Evolutionary conservation across 2,329 filamentous ascomycete species (phyloP).

Genomic region (Cucurbitaria berberidis): DNA sequence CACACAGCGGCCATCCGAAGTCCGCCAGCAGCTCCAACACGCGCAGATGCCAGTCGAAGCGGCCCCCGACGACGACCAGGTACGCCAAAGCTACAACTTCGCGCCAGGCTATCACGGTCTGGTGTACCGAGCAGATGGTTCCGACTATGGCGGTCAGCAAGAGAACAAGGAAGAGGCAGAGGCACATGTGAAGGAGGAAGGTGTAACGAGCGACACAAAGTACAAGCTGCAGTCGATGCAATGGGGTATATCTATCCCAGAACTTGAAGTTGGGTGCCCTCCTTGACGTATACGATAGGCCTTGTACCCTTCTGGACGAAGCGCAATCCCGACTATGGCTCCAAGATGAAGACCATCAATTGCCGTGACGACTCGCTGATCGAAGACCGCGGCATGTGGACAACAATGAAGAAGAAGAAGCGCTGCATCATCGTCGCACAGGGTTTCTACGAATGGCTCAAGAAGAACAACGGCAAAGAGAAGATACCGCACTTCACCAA

Average conservation of each 20-base stretch:
- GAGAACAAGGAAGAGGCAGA: conserved; percentile 5
- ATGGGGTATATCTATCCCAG: conserved; percentile 67
- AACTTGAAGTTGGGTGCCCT: not conserved
- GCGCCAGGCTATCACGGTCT: conserved; percentile 85
- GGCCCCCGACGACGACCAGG: conserved; percentile 71
- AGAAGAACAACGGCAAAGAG: conserved; percentile 75
- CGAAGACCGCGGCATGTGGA: conserved; percentile 84
- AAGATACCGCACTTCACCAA: conserved; percentile 86
- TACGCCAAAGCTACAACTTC: conserved; percentile 87
- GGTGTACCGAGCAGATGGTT: conserved; percentile 79
- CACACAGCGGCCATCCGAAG: conserved; percentile 73
- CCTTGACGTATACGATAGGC: conserved; percentile 50
- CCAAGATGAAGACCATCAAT: conserved; percentile 89
- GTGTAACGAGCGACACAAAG: conserved; percentile 51
- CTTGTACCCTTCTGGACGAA: conserved; percentile 94
- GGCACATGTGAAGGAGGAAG: conserved; percentile 11
- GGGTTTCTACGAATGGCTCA: conserved; percentile 97
- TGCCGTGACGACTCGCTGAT: conserved; percentile 87
- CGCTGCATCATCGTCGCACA: conserved; percentile 86
- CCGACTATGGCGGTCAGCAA: conserved; percentile 60
- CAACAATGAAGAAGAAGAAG: conserved; percentile 85
- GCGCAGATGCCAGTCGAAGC: conserved; percentile 76
- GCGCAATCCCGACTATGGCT: conserved; percentile 76
- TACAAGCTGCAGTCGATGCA: conserved; percentile 94
- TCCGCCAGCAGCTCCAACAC: conserved; percentile 74